Evolutionary conservation across 2,329 filamentous ascomycete genomes (phyloP).

Genomic region (Nothopassalora personata): DNA sequence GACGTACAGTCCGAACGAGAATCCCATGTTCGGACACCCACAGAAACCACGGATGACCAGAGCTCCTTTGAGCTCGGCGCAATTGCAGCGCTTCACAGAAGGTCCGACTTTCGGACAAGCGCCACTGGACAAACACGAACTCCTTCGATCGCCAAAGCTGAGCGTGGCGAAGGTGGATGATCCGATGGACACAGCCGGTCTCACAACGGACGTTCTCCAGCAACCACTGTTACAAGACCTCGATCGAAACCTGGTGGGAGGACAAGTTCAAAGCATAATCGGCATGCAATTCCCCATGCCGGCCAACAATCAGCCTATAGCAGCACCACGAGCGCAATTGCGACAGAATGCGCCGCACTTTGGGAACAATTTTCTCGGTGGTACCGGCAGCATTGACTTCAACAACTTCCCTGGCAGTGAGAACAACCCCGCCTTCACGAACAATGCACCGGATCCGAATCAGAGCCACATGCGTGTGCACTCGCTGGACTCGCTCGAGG

Average conservation of each 20-base stretch:
- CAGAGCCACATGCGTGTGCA: constrained; percentile 21
- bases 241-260: constrained; percentile 3
- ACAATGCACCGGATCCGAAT: constrained; percentile 14
- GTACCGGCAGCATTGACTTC: constrained; percentile 13
- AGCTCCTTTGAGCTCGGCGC: constrained; percentile 32
- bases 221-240: constrained; percentile 2
- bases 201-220: constrained; percentile 9
- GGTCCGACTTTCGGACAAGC: constrained; percentile 30
- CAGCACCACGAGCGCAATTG: constrained; percentile 7
- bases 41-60: constrained; percentile 25
- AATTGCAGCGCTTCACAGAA: constrained; percentile 30
- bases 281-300: neutral
- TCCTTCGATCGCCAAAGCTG: constrained; percentile 28
- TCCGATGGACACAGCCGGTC: constrained; percentile 11
- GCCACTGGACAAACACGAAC: constrained; percentile 31
- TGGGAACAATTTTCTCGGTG: constrained; percentile 11
- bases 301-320: constrained; percentile 1
- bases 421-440: neutral
- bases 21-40: constrained; percentile 32
- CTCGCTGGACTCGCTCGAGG: constrained; percentile 23
- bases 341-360: constrained; percentile 6
- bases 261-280: neutral
- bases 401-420: constrained; percentile 8
- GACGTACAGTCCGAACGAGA: constrained; percentile 31
- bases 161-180: constrained; percentile 15